Evolutionary conservation across 1,284 basidiomycete genomes (phyloP).

Genomic region (Filobasidium uniguttulatum): DNA sequence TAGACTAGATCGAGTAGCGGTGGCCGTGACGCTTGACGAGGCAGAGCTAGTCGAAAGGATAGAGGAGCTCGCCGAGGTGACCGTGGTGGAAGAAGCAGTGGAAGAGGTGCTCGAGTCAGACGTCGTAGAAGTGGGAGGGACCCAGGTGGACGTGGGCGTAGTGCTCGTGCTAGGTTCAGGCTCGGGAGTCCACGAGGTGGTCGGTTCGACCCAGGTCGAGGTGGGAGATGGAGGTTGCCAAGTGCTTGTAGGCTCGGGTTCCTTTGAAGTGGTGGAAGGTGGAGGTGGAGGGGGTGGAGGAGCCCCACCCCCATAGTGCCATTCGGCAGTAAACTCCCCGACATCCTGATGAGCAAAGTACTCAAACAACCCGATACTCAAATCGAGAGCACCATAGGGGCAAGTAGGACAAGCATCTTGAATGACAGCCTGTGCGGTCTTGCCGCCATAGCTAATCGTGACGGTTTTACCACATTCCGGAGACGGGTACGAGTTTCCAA

Average conservation of each 20-base stretch:
- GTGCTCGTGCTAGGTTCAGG: constrained; percentile 22
- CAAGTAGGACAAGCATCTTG: constrained; percentile 45
- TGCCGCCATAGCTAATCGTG: constrained; percentile 52
- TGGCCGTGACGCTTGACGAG: constrained; percentile 5
- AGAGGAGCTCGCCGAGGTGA: constrained; percentile 10
- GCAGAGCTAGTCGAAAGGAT: constrained; percentile 4
- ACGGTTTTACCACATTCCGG: constrained; percentile 50
- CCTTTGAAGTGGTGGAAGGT: constrained; percentile 3
- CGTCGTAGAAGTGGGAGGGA: constrained; percentile 12
- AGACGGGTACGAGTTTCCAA: constrained; percentile 46
- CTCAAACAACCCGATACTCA: constrained; percentile 60
- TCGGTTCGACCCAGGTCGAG: constrained; percentile 21
- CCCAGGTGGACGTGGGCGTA: constrained; percentile 23
- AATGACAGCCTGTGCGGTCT: constrained; percentile 49
- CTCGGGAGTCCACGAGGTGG: constrained; percentile 23
- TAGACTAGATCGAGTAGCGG: constrained; percentile 1
- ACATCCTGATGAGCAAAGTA: constrained; percentile 23
- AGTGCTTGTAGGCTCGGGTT: constrained; percentile 12
- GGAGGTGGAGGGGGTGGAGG: constrained; percentile 5
- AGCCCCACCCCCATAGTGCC: constrained; percentile 1
- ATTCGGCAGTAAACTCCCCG: background rate
- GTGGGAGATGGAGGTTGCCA: constrained; percentile 1
- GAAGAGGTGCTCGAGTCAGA: constrained; percentile 15
- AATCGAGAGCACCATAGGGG: constrained; percentile 54
- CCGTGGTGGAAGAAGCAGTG: constrained; percentile 6